Conservation (phyloP, 805 yeast genomes). For the Cyberlindnera misumaiensis region DNA sequence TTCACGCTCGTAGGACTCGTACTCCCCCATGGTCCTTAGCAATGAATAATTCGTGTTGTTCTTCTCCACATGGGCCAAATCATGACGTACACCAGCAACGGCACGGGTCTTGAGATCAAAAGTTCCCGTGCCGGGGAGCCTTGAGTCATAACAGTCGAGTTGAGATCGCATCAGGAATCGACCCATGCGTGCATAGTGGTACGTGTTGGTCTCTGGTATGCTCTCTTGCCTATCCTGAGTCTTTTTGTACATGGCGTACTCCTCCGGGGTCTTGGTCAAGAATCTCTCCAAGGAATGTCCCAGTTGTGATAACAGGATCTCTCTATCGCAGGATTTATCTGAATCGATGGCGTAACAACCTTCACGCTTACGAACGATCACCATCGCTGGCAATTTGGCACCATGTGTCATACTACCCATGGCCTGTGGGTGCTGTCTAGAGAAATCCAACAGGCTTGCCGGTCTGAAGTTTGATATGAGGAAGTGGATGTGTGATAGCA, state of each 20-base stretch:
- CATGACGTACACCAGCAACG: conserved; percentile 77
- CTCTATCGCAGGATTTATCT: conserved; percentile 62
- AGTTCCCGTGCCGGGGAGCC: conserved; percentile 84
- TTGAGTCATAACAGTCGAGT: conserved; percentile 69
- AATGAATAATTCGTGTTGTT: conserved; percentile 55
- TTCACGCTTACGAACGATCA: conserved; percentile 44
- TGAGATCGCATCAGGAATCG: conserved; percentile 82
- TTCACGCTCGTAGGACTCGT: conserved; percentile 82
- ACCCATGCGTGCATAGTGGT: conserved; percentile 68
- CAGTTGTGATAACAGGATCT: conserved; percentile 59
- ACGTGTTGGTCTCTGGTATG: conserved; percentile 29
- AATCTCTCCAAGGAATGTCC: conserved; percentile 79
- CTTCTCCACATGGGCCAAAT: conserved; percentile 46
- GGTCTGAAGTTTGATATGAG: conserved; percentile 57
- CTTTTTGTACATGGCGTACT: conserved; percentile 34
- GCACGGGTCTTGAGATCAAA: conserved; percentile 93
- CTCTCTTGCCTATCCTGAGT: conserved; percentile 9
- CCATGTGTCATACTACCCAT: conserved; percentile 34
- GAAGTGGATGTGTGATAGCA: conserved; percentile 68
- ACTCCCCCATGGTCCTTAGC: conserved; percentile 50
- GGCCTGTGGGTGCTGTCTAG: conserved; percentile 35
- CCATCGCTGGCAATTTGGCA: conserved; percentile 45
- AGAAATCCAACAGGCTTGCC: conserved; percentile 38
- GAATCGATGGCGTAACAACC: conserved; percentile 56
- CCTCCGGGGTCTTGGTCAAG: conserved; percentile 53